Evolutionary conservation across 768 basidiomycete species (phyloP).

Genomic region (Aureoboletus auriporus): DNA sequence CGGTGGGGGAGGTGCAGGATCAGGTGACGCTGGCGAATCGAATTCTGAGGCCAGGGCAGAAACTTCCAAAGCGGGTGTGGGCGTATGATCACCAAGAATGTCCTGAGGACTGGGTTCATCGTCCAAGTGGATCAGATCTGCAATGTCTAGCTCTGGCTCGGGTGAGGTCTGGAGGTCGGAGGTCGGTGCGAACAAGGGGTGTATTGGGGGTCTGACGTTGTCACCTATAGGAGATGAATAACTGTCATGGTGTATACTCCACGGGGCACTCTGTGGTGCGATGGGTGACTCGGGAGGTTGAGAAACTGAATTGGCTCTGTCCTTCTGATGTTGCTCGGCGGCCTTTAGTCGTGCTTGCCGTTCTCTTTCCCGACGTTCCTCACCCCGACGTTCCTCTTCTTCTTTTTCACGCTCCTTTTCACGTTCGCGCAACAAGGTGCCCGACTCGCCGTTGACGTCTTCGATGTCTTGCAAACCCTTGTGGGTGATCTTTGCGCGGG

Average conservation of each 20-base stretch:
- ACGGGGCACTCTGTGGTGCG: slow-evolving; percentile 42
- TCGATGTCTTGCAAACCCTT: slow-evolving; percentile 92
- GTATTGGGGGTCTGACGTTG: slow-evolving; percentile 24
- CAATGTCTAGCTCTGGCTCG: slow-evolving; percentile 68
- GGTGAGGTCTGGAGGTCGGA: slow-evolving; percentile 37
- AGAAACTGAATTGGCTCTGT: slow-evolving; percentile 46
- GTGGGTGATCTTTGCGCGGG: slow-evolving; percentile 84
- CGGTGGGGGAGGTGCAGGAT: slow-evolving; percentile 28
- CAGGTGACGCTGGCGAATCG: slow-evolving; percentile 10
- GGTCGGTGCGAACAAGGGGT: slow-evolving; percentile 34
- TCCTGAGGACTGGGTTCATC: slow-evolving; percentile 48
- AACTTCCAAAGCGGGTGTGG: slow-evolving; percentile 15
- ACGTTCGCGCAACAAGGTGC: slow-evolving; percentile 33
- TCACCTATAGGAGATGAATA: slow-evolving; percentile 23
- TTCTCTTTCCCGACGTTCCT: slow-evolving; percentile 66
- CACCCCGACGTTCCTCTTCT: slow-evolving; percentile 57
- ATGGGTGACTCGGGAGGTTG: slow-evolving; percentile 69
- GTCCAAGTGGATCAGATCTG: slow-evolving; percentile 75
- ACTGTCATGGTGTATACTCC: slow-evolving; percentile 44
- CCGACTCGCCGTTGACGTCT: slow-evolving; percentile 57
- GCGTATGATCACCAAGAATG: slow-evolving; percentile 17
- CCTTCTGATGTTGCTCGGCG: slow-evolving; percentile 38
- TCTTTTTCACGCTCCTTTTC: slow-evolving; percentile 61
- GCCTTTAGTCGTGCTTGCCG: slow-evolving; percentile 58
- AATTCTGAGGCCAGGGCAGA: slow-evolving; percentile 5